Evolutionary conservation across 208 protist species (phyloP), one percentile per base, ranked within the genome.

Genomic region (Porcisia deanei): DNA sequence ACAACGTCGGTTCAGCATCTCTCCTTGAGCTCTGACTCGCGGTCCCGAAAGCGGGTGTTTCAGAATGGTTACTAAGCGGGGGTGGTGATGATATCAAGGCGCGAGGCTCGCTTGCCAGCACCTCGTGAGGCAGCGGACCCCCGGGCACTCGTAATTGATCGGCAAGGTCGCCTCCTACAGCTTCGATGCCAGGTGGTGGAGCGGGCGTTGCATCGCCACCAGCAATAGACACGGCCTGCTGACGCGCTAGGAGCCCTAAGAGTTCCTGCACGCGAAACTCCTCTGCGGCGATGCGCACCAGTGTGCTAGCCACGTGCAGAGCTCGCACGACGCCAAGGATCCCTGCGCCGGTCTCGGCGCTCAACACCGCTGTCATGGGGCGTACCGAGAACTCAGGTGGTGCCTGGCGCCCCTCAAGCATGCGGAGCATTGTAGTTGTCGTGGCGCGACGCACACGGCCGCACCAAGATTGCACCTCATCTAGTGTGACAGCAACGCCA

Each of bases 301-400:
- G 65, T 8, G 80, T 74, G 79, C 87, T 92, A 45, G 92, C 88
- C 54, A 89, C 82, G 57, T 94, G 85, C 39, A 96, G 85, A 12
- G 80, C 81, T 65, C 71, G 67, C n/a, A 84, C 34, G 1, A 94
- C 78, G 14, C 80, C 71, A 14, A 81, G 68, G 59, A 96, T 82
- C 25, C 89, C 89, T 47, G 71, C 22, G 2, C 89, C 90, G 0
- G 78, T 89, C 65, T 60, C 58, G 16, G 87, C 86, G 61, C 88
- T 92, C 45, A 94, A 74, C 47, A 78, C 70, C 30, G 90, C 81
- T 66, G 80, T 88, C 64, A 86, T 86, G 61, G 88, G 85, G 4
- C 63, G 55, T 18, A 85, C 79, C 16, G 87, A 90, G 58, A 85
- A 86, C 71, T 79, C 66, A 49, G 73, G 54, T 20, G 85, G 80